Conservation (phyloP, 139 green algal genomes). For the Desmodesmus armatus region DNA sequence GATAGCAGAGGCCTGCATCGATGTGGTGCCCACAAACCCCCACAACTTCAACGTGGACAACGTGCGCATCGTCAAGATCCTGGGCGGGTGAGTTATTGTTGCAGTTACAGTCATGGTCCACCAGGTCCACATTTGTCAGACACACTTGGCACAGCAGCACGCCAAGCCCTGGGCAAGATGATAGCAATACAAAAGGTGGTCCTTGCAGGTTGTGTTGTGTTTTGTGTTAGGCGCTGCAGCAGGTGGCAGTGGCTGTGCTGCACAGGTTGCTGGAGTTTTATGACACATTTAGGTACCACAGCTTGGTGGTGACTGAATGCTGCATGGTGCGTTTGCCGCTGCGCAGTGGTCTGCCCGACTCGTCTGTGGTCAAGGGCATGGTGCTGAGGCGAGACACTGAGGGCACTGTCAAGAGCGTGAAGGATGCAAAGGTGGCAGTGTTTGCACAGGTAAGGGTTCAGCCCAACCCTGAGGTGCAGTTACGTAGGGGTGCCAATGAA, state of each 20-base stretch:
- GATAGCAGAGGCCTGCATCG: slow-evolving; percentile 96
- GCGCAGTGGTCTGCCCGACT: slow-evolving; percentile 26
- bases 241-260: background rate
- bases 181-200: too few relatives aligned
- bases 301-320: background rate
- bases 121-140: too few relatives aligned
- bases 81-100: too few relatives aligned
- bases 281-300: too few relatives aligned
- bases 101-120: too few relatives aligned
- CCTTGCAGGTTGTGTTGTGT: background rate
- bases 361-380: slow-evolving; percentile 86
- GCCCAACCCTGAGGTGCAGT: too few relatives aligned
- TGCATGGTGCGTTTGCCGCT: background rate
- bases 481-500: too few relatives aligned
- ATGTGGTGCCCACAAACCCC: slow-evolving; percentile 94
- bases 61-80: slow-evolving; percentile 96
- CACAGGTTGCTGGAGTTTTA: too few relatives aligned
- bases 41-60: slow-evolving; percentile 99
- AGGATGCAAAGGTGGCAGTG: slow-evolving; percentile 93
- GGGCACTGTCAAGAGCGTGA: slow-evolving; percentile 82
- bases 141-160: too few relatives aligned
- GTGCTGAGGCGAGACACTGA: slow-evolving; percentile 91
- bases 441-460: slow-evolving; percentile 61
- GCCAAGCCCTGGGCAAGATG: too few relatives aligned
- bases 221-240: background rate